Percentiles rank a stretch among this genome's conserved stretches.
phyloP scores from a whole-genome alignment of 306 rosid species.

The Fagus sylvatica region DNA sequence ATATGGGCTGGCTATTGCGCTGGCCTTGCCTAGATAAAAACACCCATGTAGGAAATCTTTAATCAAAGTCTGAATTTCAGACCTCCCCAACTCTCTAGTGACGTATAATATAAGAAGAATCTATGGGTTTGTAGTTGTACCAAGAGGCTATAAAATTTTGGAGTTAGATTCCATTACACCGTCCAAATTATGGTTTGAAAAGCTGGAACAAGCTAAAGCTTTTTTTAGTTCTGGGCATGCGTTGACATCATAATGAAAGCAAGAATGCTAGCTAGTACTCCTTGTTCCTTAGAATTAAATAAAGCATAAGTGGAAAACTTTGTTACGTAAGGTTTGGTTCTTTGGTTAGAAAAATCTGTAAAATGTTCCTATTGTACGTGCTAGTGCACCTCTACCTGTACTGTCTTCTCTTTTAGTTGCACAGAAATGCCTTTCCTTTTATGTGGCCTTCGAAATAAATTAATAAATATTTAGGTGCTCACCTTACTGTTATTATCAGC shows the following conservation, averaged over 20 bases:
- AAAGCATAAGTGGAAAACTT: neutral
- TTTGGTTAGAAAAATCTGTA: neutral
- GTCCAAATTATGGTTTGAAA: constrained; percentile 24
- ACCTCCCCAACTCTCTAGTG: neutral
- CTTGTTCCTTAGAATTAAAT: neutral
- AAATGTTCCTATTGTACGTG: constrained; percentile 26
- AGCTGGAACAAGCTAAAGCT: constrained; percentile 11
- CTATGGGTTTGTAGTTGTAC: neutral
- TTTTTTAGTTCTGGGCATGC: constrained; percentile 23
- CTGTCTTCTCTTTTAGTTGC: constrained; percentile 28
- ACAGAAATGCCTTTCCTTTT: neutral
- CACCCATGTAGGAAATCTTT: neutral
- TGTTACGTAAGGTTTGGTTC: neutral
- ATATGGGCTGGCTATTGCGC: neutral
- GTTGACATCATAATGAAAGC: constrained; percentile 13
- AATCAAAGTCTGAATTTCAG: neutral
- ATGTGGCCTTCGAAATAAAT: neutral
- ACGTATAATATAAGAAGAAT: neutral
- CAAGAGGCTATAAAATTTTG: neutral
- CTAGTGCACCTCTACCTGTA: constrained; percentile 42
- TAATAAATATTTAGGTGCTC: neutral
- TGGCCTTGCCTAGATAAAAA: neutral
- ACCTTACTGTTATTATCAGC: too few relatives aligned
- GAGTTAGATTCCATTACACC: constrained; percentile 16
- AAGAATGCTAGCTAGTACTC: neutral